A percentile compares a stretch with the other conserved stretches of the same genome.
phyloP scores from a whole-genome alignment of 2,329 filamentous ascomycete genomes.

The Penicillium decumbens region DNA sequence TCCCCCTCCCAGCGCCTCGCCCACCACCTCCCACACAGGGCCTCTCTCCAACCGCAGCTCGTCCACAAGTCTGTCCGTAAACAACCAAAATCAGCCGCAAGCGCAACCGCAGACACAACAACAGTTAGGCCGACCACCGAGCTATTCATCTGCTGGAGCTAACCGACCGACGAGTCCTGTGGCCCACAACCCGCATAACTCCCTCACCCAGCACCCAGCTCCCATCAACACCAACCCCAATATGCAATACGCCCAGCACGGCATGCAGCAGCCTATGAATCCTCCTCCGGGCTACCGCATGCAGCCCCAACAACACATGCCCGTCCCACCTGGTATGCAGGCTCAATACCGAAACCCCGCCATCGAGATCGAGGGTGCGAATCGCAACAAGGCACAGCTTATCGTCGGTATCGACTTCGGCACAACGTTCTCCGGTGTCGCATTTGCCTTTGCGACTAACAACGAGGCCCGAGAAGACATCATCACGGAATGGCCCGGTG shows the following conservation, averaged over 20 bases:
- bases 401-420: slow-evolving; percentile 99
- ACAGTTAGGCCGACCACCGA: slow-evolving; percentile 58
- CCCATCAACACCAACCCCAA: slow-evolving; percentile 52
- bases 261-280: slow-evolving; percentile 32
- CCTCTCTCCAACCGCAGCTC: slow-evolving; percentile 41
- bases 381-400: slow-evolving; percentile 88
- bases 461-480: slow-evolving; percentile 98
- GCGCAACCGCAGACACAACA: slow-evolving; percentile 38
- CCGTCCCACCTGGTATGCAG: slow-evolving; percentile 24
- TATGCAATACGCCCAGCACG: slow-evolving; percentile 44
- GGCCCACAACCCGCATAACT: slow-evolving; percentile 40
- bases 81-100: slow-evolving; percentile 24
- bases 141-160: slow-evolving; percentile 53
- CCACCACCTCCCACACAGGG: slow-evolving; percentile 34
- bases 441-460: slow-evolving; percentile 89
- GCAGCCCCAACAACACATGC: slow-evolving; percentile 27
- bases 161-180: slow-evolving; percentile 53
- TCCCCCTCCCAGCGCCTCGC: slow-evolving; percentile 33
- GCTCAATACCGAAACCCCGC: slow-evolving; percentile 34
- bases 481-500: slow-evolving; percentile 97
- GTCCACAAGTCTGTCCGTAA: slow-evolving; percentile 54
- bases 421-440: slow-evolving; percentile 95
- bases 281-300: slow-evolving; percentile 46
- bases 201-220: slow-evolving; percentile 44
- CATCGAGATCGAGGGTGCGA: slow-evolving; percentile 77